Base-by-base conservation (phyloP, 495 filamentous ascomycete genomes). In the Neurospora sp. region DNA sequence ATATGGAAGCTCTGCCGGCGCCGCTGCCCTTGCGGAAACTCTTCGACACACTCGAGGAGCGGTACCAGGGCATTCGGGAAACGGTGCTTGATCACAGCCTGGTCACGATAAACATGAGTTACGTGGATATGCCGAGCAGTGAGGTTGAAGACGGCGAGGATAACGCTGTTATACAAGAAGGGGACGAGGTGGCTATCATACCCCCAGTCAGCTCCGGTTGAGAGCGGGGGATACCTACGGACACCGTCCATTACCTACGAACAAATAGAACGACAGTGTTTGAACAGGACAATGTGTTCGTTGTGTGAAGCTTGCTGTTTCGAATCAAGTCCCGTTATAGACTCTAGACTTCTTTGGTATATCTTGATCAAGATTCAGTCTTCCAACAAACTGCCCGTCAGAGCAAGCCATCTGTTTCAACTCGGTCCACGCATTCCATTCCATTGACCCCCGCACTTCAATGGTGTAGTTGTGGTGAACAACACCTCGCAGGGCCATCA, bases 161-260 rank as follows among this genome's bases (percentile, higher is more conserved):
- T 6, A 77, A 80, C 0, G 78, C 80, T 41, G 76, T 90, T 59
- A 93, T 99, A 73, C 77, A 90, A 71, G 88, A 85, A 27, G 94
- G 94, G 20, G 92, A 96, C 76, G 96, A 99, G 82, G 93, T 98
- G 65, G 96, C 91, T 12, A 90, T 99, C 65, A 98, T 99, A 74
- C 96, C 96, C 39, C 96, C 96, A n/a, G 96, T 98, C 69, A 98
- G 96, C 85, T 92, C 91, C 44, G 93, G 93, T 41, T 86, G 79
- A 83, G 53, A 37, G 12, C 10, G 6, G 14, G 31, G 12, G 12
- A 37, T 20, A n/a, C 3, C 5, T n/a, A 68, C 35, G 35, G 61
- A 73, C 37, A 18, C 9, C 35, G 53, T 39, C 37, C 9, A 53
- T 5, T 35, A 31, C 69, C 8, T 74, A 38, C 78, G 73, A 27